These are phyloP conservation scores for Naumovozyma dairenensis DNA, from an alignment of 805 yeast species.

Conservation along the genomic window DNA sequence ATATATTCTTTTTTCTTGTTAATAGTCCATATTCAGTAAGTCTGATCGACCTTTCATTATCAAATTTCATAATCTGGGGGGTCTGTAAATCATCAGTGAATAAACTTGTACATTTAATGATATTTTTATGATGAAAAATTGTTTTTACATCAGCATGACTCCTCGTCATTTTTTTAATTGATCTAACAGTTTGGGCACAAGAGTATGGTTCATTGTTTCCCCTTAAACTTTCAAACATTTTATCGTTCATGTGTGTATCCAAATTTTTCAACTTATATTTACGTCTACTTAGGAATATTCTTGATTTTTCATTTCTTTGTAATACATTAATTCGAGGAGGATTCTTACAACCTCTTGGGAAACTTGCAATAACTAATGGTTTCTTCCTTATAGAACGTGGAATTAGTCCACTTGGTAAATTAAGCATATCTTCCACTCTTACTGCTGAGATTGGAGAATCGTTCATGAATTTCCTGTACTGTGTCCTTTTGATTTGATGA, in stretches of 20 bases:
- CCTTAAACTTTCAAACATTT: background rate
- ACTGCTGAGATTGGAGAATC: constrained; percentile 13
- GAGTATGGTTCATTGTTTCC: background rate
- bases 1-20: background rate
- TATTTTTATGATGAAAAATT: constrained; percentile 21
- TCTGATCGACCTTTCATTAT: constrained; percentile 11
- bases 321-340: constrained; percentile 21
- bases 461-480: constrained; percentile 3
- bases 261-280: constrained; percentile 19
- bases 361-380: constrained; percentile 25
- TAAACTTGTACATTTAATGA: constrained; percentile 14
- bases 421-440: constrained; percentile 19
- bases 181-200: constrained; percentile 19
- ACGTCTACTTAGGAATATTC: constrained; percentile 17
- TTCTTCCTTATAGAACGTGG: constrained; percentile 12
- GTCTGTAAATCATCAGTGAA: background rate
- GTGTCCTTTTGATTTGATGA: constrained; percentile 12
- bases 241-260: constrained; percentile 6
- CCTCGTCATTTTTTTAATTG: constrained; percentile 15
- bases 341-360: constrained; percentile 20
- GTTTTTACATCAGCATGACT: constrained; percentile 25
- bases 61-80: constrained; percentile 14
- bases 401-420: constrained; percentile 15
- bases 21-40: constrained; percentile 14
- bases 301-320: constrained; percentile 17